phyloP scores from a whole-genome alignment of 2,329 filamentous ascomycete genomes.

The Fusarium paranaense region DNA sequence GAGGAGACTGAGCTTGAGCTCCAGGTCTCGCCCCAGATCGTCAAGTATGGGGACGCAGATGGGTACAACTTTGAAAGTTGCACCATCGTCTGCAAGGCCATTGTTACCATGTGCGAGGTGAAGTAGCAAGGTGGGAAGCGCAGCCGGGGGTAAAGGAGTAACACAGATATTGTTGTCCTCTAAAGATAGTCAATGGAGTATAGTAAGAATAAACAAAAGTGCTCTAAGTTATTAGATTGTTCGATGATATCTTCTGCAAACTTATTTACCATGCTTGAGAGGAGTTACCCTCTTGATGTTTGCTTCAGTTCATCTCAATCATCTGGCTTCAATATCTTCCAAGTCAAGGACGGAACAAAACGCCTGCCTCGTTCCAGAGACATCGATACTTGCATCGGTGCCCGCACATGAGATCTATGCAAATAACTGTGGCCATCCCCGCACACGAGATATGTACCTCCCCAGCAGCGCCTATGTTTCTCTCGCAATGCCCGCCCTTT shows the following conservation, averaged over 20 bases:
- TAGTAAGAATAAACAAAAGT: no score
- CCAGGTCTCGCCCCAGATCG: conserved; percentile 23
- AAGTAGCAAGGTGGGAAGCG: background rate
- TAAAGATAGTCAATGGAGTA: no score
- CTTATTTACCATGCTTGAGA: no score
- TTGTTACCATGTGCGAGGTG: conserved; percentile 5
- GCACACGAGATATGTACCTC: background rate
- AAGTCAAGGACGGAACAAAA: background rate
- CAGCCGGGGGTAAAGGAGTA: background rate
- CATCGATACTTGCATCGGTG: background rate
- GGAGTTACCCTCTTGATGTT: no score
- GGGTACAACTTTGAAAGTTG: conserved; percentile 9
- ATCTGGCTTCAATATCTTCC: background rate
- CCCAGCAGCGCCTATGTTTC: background rate
- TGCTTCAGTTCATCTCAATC: no score
- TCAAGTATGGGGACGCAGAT: conserved; percentile 28
- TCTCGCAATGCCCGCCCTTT: background rate
- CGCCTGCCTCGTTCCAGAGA: background rate
- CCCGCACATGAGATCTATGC: background rate
- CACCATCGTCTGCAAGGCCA: conserved; percentile 5
- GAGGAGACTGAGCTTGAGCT: conserved; percentile 2
- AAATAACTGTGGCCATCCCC: background rate
- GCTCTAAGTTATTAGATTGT: no score
- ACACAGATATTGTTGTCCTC: no score
- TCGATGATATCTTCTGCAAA: no score